Base-by-base conservation (phyloP, 148 eudicot species). In the Rhododendron henanense region DNA sequence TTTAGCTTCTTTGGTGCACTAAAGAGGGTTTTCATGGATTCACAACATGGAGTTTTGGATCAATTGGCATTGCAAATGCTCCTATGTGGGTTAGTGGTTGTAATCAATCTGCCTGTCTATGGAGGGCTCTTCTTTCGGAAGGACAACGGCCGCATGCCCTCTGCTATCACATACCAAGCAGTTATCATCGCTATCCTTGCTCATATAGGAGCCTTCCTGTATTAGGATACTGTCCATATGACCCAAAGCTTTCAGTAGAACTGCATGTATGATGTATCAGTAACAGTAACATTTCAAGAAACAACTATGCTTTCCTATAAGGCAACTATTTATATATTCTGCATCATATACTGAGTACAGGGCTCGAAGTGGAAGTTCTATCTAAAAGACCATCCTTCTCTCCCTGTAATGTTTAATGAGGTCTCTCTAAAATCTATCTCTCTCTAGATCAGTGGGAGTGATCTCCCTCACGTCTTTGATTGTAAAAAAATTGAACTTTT, bases 111-210 rank as follows among this genome's bases (percentile, higher is more conserved):
- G 53, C 95, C 95, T 3, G 79, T 92, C 63, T 91, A 90, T 80
- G 57, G 50, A 67, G 94, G 90, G 39, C 41, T 90, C 33, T 88
- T 92, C 83, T 25, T 92, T 21, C 91, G 95, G 79, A 92, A 87
- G 25, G 95, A 93, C 65, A 87, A 91, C 35, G 95, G 95, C n/a
- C 88, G 84, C 69, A 88, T 93, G 90, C 94, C 95, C 4, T 79
- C 15, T 28, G 85, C 89, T 73, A 83, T 91, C 69, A 81, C 86
- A 15, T 14, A 50, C 16, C 89, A 89, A 84, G 89, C 92, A 51
- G 47, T 85, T 31, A 48, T 84, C 23, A 28, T 91, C 18, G 87
- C 91, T 28, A 4, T 88, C 50, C 9, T 87, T 23, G 79, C 83
- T 45, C 31, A 57, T 89, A 9, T n/a, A 28, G 13, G 48, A 33